A percentile compares a stretch with the other conserved stretches of the same genome.
Evolutionary conservation across 768 basidiomycete genomes (phyloP).

Genomic region (Mrakia frigida): DNA sequence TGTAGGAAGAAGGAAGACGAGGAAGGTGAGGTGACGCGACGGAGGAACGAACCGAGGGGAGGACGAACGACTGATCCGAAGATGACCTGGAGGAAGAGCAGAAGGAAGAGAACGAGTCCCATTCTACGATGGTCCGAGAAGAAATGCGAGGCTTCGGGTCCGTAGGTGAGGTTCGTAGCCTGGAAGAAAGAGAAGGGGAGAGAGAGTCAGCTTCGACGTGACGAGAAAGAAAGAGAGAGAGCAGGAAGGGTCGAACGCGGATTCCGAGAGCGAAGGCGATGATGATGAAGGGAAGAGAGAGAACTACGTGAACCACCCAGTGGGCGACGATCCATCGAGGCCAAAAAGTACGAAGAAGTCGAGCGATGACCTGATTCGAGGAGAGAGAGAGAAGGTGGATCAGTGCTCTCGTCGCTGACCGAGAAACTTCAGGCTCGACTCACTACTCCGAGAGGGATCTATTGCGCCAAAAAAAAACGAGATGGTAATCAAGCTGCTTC

Average conservation of each 20-base stretch:
- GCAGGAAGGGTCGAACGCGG: background rate
- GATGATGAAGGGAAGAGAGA: conserved; percentile 1
- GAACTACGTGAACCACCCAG: conserved; percentile 16
- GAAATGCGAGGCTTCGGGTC: background rate
- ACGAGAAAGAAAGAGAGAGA: background rate
- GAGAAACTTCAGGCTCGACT: background rate
- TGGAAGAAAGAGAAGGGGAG: background rate
- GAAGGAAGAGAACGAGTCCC: conserved; percentile 11
- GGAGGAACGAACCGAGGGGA: background rate
- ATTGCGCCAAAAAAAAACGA: background rate
- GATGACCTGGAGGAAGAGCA: conserved; percentile 15
- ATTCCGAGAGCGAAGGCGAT: conserved; percentile 20
- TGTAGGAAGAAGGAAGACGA: background rate
- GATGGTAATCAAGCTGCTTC: too few relatives aligned
- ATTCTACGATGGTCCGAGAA: conserved; percentile 2
- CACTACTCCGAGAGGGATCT: conserved; percentile 21
- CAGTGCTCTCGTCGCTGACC: too few relatives aligned
- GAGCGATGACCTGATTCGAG: conserved; percentile 4
- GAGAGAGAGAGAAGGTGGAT: too few relatives aligned
- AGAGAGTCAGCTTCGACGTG: background rate
- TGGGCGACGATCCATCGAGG: conserved; percentile 20
- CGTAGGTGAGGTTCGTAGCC: conserved; percentile 10
- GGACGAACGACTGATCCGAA: conserved; percentile 17
- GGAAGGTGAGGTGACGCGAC: background rate
- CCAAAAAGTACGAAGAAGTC: background rate